Evolutionary conservation across 495 filamentous ascomycete species (phyloP), one percentile per base, ranked within the genome.

Genomic region (Usnea hakonensis): DNA sequence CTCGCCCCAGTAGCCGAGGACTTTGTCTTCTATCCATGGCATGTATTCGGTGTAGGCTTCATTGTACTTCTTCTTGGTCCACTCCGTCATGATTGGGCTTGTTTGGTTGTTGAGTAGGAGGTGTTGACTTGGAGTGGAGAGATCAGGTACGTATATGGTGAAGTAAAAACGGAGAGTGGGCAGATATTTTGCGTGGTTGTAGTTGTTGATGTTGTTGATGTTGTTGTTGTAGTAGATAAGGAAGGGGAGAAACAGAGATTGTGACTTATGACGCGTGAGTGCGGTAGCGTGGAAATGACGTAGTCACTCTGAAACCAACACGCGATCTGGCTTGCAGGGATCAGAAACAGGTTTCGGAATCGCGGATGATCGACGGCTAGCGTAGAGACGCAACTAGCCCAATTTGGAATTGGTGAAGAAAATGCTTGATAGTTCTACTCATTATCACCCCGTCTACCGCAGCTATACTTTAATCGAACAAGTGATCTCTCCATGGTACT

Each of bases 1-100:
- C 70, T 87, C 85, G 62, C 81, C 83, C 68, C 86, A 87, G 71
- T 79, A 86, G 37, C 72, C 73, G 5, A 87, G 79, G 68, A 84
- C 85, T 55, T 78, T 68, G 69, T 87, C 85, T 67, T 87, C 85
- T 58, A 87, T 74, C 83, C 85, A 87, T 14, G 85, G 85, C 68
- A 87, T 79, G 83, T 85, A 87, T 57, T 73, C 73, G 61, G 85
- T 82, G 72, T 86, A 86, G 69, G 85, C 79, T 30, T 78, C 68
- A 74, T 85, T 81, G 76, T 85, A 86, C 40, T 76, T 78, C 62
- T 82, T 70, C 62, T 75, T 81, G 44, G 75, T 71, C 79, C 79
- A 81, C 62, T 86, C 79, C 11, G 62, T 70, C 64, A 66, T 70
- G n/a, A 16, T 65, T 55, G 61, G 58, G 41, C 21, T 60, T 53